A percentile compares a stretch with the other conserved stretches of the same genome.
These are phyloP conservation scores for Xylaria sp. DNA, from an alignment of 2,329 filamentous ascomycete species.

Conservation along the genomic window DNA sequence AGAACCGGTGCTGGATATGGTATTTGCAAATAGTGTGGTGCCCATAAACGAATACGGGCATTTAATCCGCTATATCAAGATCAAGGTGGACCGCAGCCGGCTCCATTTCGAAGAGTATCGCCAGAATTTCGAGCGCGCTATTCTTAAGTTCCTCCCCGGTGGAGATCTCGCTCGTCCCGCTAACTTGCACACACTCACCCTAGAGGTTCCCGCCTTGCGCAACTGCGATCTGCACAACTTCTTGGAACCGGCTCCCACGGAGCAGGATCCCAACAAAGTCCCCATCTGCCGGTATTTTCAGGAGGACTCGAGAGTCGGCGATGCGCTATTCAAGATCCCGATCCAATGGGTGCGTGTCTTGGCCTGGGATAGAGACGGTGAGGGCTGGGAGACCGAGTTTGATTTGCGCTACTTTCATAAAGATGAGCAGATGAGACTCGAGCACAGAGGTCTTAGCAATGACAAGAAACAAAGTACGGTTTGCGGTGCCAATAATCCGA, in stretches of 20 bases:
- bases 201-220: conserved; percentile 53
- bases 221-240: too few relatives aligned
- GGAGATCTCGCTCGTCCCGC: conserved; percentile 34
- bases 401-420: conserved; percentile 40
- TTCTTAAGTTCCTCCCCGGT: conserved; percentile 51
- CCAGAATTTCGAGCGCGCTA: conserved; percentile 50
- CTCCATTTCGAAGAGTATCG: conserved; percentile 41
- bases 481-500: conserved; percentile 12
- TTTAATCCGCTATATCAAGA: conserved; percentile 54
- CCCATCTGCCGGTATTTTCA: conserved; percentile 54
- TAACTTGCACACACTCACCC: conserved; percentile 55
- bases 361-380: conserved; percentile 43
- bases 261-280: conserved; percentile 37
- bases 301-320: conserved; percentile 43
- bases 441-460: conserved; percentile 5
- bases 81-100: conserved; percentile 58
- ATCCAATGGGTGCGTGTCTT: conserved; percentile 52
- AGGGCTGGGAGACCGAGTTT: conserved; percentile 36
- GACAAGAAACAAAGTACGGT: neutral
- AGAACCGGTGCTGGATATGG: conserved; percentile 35
- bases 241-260: conserved; percentile 26
- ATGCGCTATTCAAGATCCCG: conserved; percentile 49
- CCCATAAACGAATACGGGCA: conserved; percentile 52
- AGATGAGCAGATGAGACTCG: conserved; percentile 29
- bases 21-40: conserved; percentile 46